phyloP scores from a whole-genome alignment of 169 alveolate genomes.

The Toxoplasma gondii region DNA sequence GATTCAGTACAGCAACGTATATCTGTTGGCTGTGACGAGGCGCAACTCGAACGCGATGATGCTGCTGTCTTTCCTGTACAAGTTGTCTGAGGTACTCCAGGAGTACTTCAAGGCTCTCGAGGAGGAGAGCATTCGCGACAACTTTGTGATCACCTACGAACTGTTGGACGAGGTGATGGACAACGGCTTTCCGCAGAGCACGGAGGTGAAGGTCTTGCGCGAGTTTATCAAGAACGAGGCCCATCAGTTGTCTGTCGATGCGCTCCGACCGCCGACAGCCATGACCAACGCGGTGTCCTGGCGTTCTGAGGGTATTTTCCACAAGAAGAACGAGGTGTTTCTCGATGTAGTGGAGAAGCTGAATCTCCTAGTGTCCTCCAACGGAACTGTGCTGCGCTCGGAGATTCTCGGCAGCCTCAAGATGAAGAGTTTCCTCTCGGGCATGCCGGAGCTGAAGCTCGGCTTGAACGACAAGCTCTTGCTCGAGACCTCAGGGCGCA shows the following conservation, averaged over 20 bases:
- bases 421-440: slow-evolving; percentile 96
- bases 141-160: slow-evolving; percentile 98
- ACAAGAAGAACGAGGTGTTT: slow-evolving; percentile 98
- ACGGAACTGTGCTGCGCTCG: slow-evolving; percentile 94
- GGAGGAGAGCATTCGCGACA: slow-evolving; percentile 98
- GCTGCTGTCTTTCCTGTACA: slow-evolving; percentile 82
- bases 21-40: slow-evolving; percentile 81
- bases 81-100: slow-evolving; percentile 88
- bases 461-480: slow-evolving; percentile 97
- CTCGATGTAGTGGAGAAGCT: slow-evolving; percentile 98
- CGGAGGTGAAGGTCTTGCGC: slow-evolving; percentile 89
- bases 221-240: slow-evolving; percentile 95
- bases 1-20: slow-evolving; percentile 95
- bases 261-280: slow-evolving; percentile 91
- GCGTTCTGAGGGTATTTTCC: slow-evolving; percentile 96
- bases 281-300: slow-evolving; percentile 94
- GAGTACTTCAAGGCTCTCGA: slow-evolving; percentile 97
- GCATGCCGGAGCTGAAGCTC: slow-evolving; percentile 98
- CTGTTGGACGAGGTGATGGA: slow-evolving; percentile 99
- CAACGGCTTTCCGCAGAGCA: slow-evolving; percentile 98
- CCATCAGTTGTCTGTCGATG: slow-evolving; percentile 83
- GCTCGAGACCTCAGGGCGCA: slow-evolving; percentile 76
- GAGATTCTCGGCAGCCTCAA: slow-evolving; percentile 97
- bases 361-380: slow-evolving; percentile 85
- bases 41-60: slow-evolving; percentile 85